Percentiles rank a stretch among this genome's conserved stretches.
Evolutionary conservation across 768 basidiomycete species (phyloP).

Genomic region (Podaxis sp.): DNA sequence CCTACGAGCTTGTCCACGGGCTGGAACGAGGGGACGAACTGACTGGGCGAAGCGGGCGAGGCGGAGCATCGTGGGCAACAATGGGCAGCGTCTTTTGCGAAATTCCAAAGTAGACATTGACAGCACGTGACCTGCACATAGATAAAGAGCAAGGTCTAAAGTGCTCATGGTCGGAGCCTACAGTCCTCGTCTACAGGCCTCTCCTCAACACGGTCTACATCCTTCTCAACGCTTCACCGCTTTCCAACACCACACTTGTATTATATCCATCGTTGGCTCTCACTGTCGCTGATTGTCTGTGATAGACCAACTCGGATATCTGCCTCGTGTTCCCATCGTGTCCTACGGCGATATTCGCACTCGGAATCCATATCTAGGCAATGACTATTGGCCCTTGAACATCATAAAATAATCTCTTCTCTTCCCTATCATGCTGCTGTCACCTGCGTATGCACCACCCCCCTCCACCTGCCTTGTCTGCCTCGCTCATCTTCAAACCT

Average conservation of each 20-base stretch:
- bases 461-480: constrained; percentile 20
- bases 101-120: not conserved
- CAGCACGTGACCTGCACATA: constrained; percentile 12
- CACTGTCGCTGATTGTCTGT: constrained; percentile 18
- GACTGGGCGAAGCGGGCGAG: constrained; percentile 18
- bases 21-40: constrained; percentile 1
- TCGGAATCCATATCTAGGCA: constrained; percentile 24
- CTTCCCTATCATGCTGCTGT: constrained; percentile 61
- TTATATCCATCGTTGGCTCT: not conserved
- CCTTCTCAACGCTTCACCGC: not conserved
- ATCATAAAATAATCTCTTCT: constrained; percentile 19
- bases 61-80: constrained; percentile 18
- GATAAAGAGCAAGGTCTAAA: constrained; percentile 14
- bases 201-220: not conserved
- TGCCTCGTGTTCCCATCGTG: constrained; percentile 64
- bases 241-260: not conserved
- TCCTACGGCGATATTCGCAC: constrained; percentile 17
- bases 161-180: not conserved
- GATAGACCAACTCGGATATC: constrained; percentile 16
- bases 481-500: constrained; percentile 27
- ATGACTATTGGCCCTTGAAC: constrained; percentile 23
- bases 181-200: not conserved
- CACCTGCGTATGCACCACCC: constrained; percentile 62
- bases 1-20: constrained; percentile 8
- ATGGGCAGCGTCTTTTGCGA: not conserved